These are phyloP conservation scores for Cryptosporidium meleagridis DNA, from an alignment of 169 alveolate genomes.

Conservation along the genomic window DNA sequence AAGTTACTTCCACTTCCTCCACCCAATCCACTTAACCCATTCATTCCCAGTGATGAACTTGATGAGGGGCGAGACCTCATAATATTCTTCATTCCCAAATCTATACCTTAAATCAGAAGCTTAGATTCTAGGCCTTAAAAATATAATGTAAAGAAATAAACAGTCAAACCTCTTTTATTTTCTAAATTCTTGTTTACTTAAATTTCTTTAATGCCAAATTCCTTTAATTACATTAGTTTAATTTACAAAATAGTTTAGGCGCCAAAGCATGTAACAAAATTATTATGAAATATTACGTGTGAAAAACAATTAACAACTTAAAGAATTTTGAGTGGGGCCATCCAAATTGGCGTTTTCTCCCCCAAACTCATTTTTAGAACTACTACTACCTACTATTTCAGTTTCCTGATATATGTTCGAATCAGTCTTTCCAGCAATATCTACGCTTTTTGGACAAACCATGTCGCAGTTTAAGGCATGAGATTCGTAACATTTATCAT, in stretches of 20 bases:
- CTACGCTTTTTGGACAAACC: background rate
- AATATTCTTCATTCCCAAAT: slow-evolving; percentile 23
- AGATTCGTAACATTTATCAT: background rate
- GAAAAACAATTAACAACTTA: background rate
- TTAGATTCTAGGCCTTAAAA: background rate
- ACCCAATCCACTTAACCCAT: slow-evolving; percentile 39
- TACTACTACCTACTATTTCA: background rate
- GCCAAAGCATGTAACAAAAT: background rate
- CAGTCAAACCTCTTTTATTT: background rate
- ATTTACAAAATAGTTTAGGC: background rate
- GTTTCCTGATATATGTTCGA: background rate
- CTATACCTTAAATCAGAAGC: background rate
- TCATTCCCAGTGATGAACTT: slow-evolving; percentile 35
- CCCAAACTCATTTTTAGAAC: background rate
- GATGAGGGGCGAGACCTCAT: slow-evolving; percentile 70
- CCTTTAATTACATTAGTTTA: background rate
- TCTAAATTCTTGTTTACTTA: background rate
- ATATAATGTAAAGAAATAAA: background rate
- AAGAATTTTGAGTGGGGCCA: background rate
- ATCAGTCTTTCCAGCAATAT: background rate
- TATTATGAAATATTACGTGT: background rate
- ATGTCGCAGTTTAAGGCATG: background rate
- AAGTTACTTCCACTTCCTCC: slow-evolving; percentile 57
- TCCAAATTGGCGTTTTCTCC: background rate
- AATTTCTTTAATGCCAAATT: background rate